phyloP scores from a whole-genome alignment of 106 monocot genomes.

The Triglochin maritima region DNA sequence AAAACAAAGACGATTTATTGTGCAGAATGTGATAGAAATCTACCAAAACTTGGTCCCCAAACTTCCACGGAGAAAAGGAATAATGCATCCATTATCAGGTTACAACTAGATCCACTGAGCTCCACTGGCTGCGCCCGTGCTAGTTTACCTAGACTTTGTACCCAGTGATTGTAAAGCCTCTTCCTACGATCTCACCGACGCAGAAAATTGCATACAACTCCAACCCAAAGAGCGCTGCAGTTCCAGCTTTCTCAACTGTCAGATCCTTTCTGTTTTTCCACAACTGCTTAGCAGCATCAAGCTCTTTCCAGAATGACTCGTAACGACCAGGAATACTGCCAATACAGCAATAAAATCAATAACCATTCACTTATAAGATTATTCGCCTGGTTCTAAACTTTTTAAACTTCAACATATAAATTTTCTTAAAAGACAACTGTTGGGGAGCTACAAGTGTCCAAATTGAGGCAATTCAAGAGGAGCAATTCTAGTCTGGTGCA shows the following conservation, averaged over 20 bases:
- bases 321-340: constrained; percentile 20
- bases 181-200: constrained; percentile 24
- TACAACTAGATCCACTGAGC: too few species aligned
- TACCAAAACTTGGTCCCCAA: not conserved
- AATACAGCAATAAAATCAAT: not conserved
- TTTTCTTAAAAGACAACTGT: not conserved
- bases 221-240: constrained; percentile 16
- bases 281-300: constrained; percentile 15
- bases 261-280: constrained; percentile 16
- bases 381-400: too few species aligned
- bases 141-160: constrained; percentile 11
- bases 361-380: too few species aligned
- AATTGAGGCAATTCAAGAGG: not conserved
- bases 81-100: too few species aligned
- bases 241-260: constrained; percentile 23
- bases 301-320: constrained; percentile 25
- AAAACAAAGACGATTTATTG: too few species aligned
- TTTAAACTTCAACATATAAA: not conserved
- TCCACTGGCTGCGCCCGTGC: not conserved
- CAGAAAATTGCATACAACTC: constrained; percentile 16
- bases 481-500: too few species aligned
- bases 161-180: constrained; percentile 23
- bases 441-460: not conserved
- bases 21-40: not conserved
- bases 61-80: not conserved